Base-by-base conservation (phyloP, 1,284 basidiomycete genomes). In the Kwoniella shivajii region DNA sequence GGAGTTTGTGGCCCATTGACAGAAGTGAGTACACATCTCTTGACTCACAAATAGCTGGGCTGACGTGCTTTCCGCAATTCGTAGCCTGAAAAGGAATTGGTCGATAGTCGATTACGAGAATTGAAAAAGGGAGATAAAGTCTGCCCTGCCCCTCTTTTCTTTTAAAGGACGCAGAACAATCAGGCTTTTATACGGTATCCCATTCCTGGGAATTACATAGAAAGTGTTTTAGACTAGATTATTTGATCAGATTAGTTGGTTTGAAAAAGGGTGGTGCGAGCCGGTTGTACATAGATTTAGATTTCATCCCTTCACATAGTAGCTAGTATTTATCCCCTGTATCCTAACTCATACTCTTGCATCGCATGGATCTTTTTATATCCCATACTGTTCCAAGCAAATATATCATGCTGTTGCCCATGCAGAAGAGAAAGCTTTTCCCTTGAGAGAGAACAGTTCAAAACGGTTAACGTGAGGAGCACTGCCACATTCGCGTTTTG, bases 1-100 rank as follows among this genome's bases (percentile, higher is more conserved):
- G 70, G 74, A 7, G 67, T 67, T 3, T 69, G 68, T 29, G 70
- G 69, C 1, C 70, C 73, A n/a, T 36, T 76, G 34, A 72, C 73
- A 0, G 73, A 76, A 59, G 71, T 71, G 50, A 57, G 71, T 55
- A 26, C 9, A 10, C 16, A 7, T 41, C 9, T 9, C 11, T 7
- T 41, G 38, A 9, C 11, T 36, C 33, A n/a, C 33, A n/a, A 9
- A n/a, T 9, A 9, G 33, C 9, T 9, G 33, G 10, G 33, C 10
- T 36, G n/a, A 36, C 33, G 33, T n/a, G 16, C 9, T 41, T 9
- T n/a, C 11, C 11, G n/a, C 44, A 18, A 27, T 11, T 11, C 45
- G 22, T 38, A 73, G 68, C 68, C 59, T 44, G 74, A 76, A 59
- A 74, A 76, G 58, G 54, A 58, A 3, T 53, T 66, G 31, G 71